Percentiles rank a stretch among this genome's conserved stretches.
phyloP scores from a whole-genome alignment of 192 early-diverging fungal species.

The Neocallimastix lanati region DNA sequence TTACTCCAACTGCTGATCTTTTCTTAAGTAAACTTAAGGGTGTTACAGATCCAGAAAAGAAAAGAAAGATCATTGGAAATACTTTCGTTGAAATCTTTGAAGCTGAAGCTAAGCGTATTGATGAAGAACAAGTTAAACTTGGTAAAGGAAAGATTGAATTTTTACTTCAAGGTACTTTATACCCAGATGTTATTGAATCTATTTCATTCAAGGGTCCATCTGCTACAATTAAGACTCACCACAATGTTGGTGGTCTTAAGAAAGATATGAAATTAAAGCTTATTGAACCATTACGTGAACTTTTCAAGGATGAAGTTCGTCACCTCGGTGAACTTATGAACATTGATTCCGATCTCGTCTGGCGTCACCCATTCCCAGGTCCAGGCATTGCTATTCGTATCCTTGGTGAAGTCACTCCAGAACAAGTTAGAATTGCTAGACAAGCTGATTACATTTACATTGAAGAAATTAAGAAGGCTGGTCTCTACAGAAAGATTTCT shows the following conservation, averaged over 20 bases:
- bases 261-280: slow-evolving; percentile 96
- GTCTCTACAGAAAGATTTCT: slow-evolving; percentile 88
- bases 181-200: slow-evolving; percentile 97
- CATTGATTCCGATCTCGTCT: slow-evolving; percentile 88
- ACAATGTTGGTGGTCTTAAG: slow-evolving; percentile 93
- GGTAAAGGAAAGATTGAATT: slow-evolving; percentile 74
- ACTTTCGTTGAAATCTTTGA: slow-evolving; percentile 98
- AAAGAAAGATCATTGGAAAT: slow-evolving; percentile 98
- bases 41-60: slow-evolving; percentile 88
- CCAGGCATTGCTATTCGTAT: slow-evolving; percentile 97
- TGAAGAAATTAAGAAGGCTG: slow-evolving; percentile 96
- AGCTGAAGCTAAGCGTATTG: slow-evolving; percentile 73
- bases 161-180: slow-evolving; percentile 91
- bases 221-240: slow-evolving; percentile 98
- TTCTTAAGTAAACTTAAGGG: slow-evolving; percentile 77
- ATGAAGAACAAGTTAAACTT: slow-evolving; percentile 47
- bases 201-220: slow-evolving; percentile 98
- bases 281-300: slow-evolving; percentile 92
- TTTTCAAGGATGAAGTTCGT: slow-evolving; percentile 99
- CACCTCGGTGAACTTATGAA: slow-evolving; percentile 70
- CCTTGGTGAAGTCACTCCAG: slow-evolving; percentile 81
- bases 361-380: slow-evolving; percentile 98
- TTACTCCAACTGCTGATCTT: slow-evolving; percentile 68
- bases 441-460: slow-evolving; percentile 95
- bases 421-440: slow-evolving; percentile 87